Evolutionary conservation across 306 rosid genomes (phyloP), one percentile per base, ranked within the genome.

Genomic region (Trifolium pratense): DNA sequence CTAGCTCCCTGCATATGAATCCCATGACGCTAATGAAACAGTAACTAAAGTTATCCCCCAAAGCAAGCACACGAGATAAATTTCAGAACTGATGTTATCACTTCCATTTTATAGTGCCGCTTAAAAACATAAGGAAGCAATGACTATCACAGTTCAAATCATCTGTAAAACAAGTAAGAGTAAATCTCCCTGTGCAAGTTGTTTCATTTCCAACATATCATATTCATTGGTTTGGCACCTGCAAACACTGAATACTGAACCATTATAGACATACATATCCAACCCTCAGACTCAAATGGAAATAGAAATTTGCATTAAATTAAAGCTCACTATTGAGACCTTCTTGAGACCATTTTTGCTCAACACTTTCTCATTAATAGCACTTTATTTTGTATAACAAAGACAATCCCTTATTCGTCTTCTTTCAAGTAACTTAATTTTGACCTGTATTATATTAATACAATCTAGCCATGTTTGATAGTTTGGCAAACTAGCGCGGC

Each of bases 51-150:
- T 73, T 60, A 78, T 58, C 39, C 55, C 77, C 63, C 45, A 42
- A 48, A 36, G 25, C 56, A 40, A 58, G 25, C 61, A 10, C 9
- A 6, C 17, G 31, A 37, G 23, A 75, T 57, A 66, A 78, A 70
- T 26, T 45, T 75, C 57, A 75, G 57, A 79, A 40, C 64, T 65
- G 66, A 66, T 31, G 43, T 40, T 56, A 63, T 71, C 63, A 56
- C 16, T 18, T 18, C 21, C 51, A 37, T 40, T 37, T 32, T 8
- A 64, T 20, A 48, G 18, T 26, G 48, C 52, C 17, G 45, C 73
- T 61, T 68, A 62, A 42, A 9, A 29, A 75, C 68, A 62, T 31
- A 31, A 68, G 56, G 45, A 78, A 68, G 66, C 52, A 77, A 60
- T 4, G 23, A 68, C 53, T 37, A 67, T 67, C 73, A 51, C 34